phyloP scores from a whole-genome alignment of 164 flowering plant species.

The Magnolia sinica region DNA sequence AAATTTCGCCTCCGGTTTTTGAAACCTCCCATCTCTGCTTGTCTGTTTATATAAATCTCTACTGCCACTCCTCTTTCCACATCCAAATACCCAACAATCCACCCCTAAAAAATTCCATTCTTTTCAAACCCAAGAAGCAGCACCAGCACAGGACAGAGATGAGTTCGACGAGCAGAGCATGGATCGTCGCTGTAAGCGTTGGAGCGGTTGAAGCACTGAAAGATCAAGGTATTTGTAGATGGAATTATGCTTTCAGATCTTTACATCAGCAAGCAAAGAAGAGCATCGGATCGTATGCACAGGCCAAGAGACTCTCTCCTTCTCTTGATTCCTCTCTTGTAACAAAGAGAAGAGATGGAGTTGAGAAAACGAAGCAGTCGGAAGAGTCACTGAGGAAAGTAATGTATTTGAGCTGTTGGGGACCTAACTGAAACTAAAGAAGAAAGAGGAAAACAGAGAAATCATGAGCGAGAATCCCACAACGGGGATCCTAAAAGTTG shows the following conservation, averaged over 20 bases:
- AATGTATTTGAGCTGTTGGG: slow-evolving; percentile 32
- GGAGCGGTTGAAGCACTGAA: background rate
- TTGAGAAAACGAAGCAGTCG: slow-evolving; percentile 10
- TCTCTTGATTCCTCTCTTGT: background rate
- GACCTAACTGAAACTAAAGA: slow-evolving; percentile 10
- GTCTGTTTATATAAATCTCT: no score
- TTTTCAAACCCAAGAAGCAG: background rate
- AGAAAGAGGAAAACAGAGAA: no score
- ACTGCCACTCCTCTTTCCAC: no score
- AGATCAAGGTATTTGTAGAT: slow-evolving; percentile 1
- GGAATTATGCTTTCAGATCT: slow-evolving; percentile 20
- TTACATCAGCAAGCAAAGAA: slow-evolving; percentile 15
- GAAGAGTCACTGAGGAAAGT: slow-evolving; percentile 39
- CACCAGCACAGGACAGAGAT: background rate
- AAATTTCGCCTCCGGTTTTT: background rate
- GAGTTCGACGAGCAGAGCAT: slow-evolving; percentile 18
- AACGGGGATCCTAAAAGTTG: no score
- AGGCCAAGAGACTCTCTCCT: background rate
- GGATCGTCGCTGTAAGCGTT: slow-evolving; percentile 6
- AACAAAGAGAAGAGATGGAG: background rate
- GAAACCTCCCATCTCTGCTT: no score
- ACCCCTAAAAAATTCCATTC: no score
- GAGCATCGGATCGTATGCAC: slow-evolving; percentile 8
- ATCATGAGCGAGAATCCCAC: no score
- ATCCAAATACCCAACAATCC: no score